Evolutionary conservation across 768 basidiomycete species (phyloP).

Genomic region (Mycena amicta): DNA sequence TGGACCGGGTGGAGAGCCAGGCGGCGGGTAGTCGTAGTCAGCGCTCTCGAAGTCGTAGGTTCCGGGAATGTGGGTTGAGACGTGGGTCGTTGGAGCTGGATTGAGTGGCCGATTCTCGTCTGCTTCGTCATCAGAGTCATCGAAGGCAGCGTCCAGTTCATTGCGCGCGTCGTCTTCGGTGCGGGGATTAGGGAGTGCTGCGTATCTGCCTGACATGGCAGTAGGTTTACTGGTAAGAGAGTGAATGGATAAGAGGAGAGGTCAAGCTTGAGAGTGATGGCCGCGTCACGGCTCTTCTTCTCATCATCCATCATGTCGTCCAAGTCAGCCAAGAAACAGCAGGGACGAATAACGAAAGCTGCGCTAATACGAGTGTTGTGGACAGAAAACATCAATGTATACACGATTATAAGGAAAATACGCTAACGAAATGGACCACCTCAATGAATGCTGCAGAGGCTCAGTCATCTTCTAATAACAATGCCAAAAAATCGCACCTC

Average conservation of each 20-base stretch:
- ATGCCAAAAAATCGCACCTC: too few species aligned
- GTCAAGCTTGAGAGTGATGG: not conserved
- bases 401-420: too few species aligned
- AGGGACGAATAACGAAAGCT: too few species aligned
- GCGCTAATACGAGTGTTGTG: too few species aligned
- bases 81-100: slow-evolving; percentile 31
- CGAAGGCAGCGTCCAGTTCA: slow-evolving; percentile 89
- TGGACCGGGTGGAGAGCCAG: slow-evolving; percentile 75
- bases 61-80: slow-evolving; percentile 36
- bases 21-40: slow-evolving; percentile 83
- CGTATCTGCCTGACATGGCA: slow-evolving; percentile 45
- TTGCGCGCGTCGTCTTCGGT: slow-evolving; percentile 48
- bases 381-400: too few species aligned
- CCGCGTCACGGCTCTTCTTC: too few species aligned
- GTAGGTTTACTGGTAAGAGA: slow-evolving; percentile 3
- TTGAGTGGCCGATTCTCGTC: slow-evolving; percentile 57
- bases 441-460: too few species aligned
- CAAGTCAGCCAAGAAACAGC: too few species aligned
- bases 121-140: slow-evolving; percentile 75
- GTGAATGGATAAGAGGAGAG: not conserved
- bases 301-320: too few species aligned
- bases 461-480: too few species aligned
- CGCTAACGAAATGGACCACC: too few species aligned
- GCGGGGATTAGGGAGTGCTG: slow-evolving; percentile 63
- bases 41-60: slow-evolving; percentile 83